A percentile compares a stretch with the other conserved stretches of the same genome.
These are phyloP conservation scores for Colletotrichum caudatum DNA, from an alignment of 2,329 filamentous ascomycete genomes.

Conservation along the genomic window DNA sequence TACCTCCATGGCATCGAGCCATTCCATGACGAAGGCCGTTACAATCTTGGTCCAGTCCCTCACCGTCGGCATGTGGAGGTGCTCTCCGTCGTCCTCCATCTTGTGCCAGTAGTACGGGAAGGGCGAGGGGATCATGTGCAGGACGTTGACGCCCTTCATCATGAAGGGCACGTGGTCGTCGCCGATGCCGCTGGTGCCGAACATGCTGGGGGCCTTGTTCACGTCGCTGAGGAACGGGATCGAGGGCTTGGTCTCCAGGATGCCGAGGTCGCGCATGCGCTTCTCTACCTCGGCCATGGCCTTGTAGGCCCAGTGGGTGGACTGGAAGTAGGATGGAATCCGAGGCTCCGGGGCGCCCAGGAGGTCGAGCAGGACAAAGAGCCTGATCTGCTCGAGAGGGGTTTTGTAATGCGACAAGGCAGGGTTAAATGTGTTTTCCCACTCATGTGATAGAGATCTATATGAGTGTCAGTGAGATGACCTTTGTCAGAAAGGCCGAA, in stretches of 20 bases:
- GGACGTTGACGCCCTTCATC: slow-evolving; percentile 76
- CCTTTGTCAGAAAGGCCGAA: background rate
- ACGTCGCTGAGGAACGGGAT: slow-evolving; percentile 68
- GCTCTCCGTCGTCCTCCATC: slow-evolving; percentile 76
- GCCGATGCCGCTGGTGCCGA: slow-evolving; percentile 59
- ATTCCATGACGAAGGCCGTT: slow-evolving; percentile 80
- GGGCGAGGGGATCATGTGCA: slow-evolving; percentile 80
- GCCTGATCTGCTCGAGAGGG: slow-evolving; percentile 76
- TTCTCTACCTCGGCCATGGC: slow-evolving; percentile 73
- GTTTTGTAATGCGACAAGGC: slow-evolving; percentile 77
- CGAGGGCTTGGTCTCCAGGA: slow-evolving; percentile 58
- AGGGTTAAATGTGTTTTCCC: slow-evolving; percentile 75
- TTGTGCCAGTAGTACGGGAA: slow-evolving; percentile 82
- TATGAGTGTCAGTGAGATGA: slow-evolving; percentile 14
- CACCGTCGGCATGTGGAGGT: slow-evolving; percentile 77
- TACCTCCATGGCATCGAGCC: slow-evolving; percentile 75
- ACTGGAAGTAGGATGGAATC: slow-evolving; percentile 79
- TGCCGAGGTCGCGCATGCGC: slow-evolving; percentile 69
- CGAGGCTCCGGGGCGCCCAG: slow-evolving; percentile 71
- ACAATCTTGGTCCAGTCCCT: slow-evolving; percentile 82
- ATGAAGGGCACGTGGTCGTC: slow-evolving; percentile 88
- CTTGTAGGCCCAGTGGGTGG: slow-evolving; percentile 86
- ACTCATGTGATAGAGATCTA: slow-evolving; percentile 76
- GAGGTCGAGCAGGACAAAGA: slow-evolving; percentile 82
- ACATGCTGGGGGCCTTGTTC: slow-evolving; percentile 56